A percentile compares a stretch with the other conserved stretches of the same genome.
These are phyloP conservation scores for Paecilomyces fulvus DNA, from an alignment of 2,329 filamentous ascomycete species.

Conservation along the genomic window DNA sequence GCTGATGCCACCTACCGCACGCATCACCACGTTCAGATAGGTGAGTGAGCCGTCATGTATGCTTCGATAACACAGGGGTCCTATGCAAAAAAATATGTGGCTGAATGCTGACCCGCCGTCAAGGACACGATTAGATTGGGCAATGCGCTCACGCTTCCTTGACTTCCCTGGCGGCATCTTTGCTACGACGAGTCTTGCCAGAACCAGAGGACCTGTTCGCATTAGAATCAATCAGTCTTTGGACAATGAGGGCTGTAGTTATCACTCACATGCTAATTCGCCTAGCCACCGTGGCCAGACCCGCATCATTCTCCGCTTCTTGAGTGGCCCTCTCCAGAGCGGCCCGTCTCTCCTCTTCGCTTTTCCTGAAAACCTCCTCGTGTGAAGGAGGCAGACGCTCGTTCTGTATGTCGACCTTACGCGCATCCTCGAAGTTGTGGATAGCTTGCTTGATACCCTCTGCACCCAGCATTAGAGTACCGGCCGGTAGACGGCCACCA, in stretches of 20 bases:
- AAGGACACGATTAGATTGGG: neutral
- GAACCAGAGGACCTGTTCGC: constrained; percentile 30
- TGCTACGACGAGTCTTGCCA: constrained; percentile 25
- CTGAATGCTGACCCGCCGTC: neutral
- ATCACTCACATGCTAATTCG: constrained; percentile 87
- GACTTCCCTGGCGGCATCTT: constrained; percentile 10
- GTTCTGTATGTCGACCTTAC: constrained; percentile 95
- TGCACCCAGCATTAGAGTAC: constrained; percentile 94
- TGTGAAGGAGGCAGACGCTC: constrained; percentile 86
- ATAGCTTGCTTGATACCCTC: constrained; percentile 99
- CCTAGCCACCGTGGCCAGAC: constrained; percentile 76
- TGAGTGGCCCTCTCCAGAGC: constrained; percentile 78
- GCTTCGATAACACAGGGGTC: neutral
- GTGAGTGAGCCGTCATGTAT: neutral
- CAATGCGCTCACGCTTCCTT: neutral
- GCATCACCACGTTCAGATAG: neutral
- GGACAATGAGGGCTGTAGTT: neutral
- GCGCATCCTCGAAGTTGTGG: constrained; percentile 89
- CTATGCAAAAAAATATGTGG: neutral
- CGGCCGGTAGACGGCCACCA: constrained; percentile 83
- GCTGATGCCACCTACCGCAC: neutral
- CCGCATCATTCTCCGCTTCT: constrained; percentile 87
- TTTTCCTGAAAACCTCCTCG: constrained; percentile 80
- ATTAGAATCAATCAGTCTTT: neutral
- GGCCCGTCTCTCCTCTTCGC: constrained; percentile 69